A percentile compares a stretch with the other conserved stretches of the same genome.
Conservation (phyloP, 1,139 yeast species). For the Blastobotrys persicus region DNA sequence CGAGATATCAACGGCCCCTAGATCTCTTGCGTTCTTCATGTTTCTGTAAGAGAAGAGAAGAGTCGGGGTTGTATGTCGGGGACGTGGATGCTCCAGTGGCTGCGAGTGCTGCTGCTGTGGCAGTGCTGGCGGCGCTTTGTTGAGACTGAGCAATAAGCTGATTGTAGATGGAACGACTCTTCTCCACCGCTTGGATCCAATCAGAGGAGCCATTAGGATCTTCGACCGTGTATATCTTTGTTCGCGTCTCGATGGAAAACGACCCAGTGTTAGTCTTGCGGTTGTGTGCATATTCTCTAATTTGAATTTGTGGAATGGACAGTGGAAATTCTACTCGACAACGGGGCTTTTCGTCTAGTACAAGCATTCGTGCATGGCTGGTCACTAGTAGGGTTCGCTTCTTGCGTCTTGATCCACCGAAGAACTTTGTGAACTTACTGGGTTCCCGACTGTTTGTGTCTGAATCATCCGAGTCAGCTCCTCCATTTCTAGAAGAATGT, state of each 20-base stretch:
- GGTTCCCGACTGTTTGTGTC: constrained; percentile 29
- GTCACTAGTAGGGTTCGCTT: constrained; percentile 36
- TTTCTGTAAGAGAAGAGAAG: constrained; percentile 26
- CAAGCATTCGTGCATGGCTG: constrained; percentile 36
- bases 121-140: constrained; percentile 35
- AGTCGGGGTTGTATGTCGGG: constrained; percentile 21
- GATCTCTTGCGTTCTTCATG: constrained; percentile 24
- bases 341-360: constrained; percentile 33
- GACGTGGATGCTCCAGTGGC: constrained; percentile 13
- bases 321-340: constrained; percentile 36
- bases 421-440: constrained; percentile 33
- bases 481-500: constrained; percentile 15
- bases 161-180: constrained; percentile 30
- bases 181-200: constrained; percentile 37
- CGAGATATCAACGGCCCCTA: constrained; percentile 12
- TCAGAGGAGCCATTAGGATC: constrained; percentile 34
- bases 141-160: constrained; percentile 26
- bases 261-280: constrained; percentile 31
- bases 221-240: constrained; percentile 38
- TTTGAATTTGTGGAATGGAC: constrained; percentile 35
- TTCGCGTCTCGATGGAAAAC: constrained; percentile 36
- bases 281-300: constrained; percentile 37
- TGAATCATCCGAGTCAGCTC: constrained; percentile 22
- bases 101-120: constrained; percentile 38
- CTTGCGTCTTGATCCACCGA: constrained; percentile 33